A percentile compares a stretch with the other conserved stretches of the same genome.
Evolutionary conservation across 257 asterid genomes (phyloP).

Genomic region (Rubia yunnanensis): DNA sequence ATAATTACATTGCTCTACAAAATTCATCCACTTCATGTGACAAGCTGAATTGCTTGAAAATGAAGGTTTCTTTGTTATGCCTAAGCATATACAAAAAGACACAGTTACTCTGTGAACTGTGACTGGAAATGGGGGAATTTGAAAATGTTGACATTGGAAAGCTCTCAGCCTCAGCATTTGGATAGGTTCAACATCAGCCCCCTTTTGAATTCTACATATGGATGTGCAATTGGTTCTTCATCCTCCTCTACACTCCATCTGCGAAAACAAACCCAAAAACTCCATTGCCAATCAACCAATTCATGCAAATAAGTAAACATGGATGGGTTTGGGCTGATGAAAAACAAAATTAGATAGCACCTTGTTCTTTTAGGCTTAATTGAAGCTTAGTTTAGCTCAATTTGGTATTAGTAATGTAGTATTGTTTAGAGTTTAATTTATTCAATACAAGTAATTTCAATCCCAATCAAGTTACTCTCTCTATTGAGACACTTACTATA

Average conservation of each 20-base stretch:
- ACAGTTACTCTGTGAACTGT: not conserved
- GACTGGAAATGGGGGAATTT: not conserved
- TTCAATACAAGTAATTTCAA: too few species aligned
- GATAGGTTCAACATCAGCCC: conserved; percentile 36
- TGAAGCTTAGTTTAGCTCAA: too few species aligned
- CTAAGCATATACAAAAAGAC: not conserved
- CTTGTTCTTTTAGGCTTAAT: too few species aligned
- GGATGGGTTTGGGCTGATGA: too few species aligned
- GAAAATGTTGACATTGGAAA: not conserved
- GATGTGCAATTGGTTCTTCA: conserved; percentile 57
- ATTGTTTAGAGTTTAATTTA: too few species aligned
- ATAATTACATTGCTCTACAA: not conserved
- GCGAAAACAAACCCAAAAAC: not conserved
- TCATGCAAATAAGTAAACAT: too few species aligned
- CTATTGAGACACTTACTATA: too few species aligned
- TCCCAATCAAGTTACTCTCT: too few species aligned
- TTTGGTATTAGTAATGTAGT: too few species aligned
- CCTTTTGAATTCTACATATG: conserved; percentile 53
- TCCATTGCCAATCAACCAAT: not conserved
- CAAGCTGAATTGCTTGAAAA: not conserved
- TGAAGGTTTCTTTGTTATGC: not conserved
- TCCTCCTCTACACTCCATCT: conserved; percentile 65
- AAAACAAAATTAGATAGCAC: too few species aligned
- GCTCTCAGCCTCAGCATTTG: conserved; percentile 16
- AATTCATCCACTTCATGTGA: not conserved